Percentiles rank a stretch among this genome's conserved stretches.
phyloP scores from a whole-genome alignment of 768 basidiomycete species.

The Galerina marginata region DNA sequence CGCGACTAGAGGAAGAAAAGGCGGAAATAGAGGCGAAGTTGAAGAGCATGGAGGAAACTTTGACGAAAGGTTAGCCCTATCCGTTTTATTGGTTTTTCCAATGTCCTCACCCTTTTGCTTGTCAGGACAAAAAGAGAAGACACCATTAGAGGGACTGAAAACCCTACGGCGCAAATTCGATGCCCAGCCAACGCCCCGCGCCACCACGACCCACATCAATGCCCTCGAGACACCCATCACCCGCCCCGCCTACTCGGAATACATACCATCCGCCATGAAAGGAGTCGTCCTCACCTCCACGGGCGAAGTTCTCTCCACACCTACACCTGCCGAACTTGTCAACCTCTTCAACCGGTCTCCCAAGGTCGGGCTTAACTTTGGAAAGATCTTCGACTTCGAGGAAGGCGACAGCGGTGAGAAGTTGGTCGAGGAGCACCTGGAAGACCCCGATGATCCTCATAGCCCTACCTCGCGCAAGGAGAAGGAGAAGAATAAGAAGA shows the following conservation, averaged over 20 bases:
- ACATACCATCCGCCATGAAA: constrained; percentile 65
- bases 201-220: constrained; percentile 28
- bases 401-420: constrained; percentile 28
- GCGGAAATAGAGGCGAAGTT: constrained; percentile 56
- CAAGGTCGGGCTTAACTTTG: constrained; percentile 74
- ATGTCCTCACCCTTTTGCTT: not conserved
- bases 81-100: not conserved
- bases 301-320: constrained; percentile 75
- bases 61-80: constrained; percentile 22
- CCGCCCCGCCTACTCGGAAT: constrained; percentile 40
- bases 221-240: constrained; percentile 60
- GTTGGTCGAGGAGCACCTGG: constrained; percentile 28
- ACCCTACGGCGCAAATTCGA: constrained; percentile 46
- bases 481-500: constrained; percentile 36
- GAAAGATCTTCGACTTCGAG: constrained; percentile 78
- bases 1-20: constrained; percentile 49
- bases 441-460: constrained; percentile 44
- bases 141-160: constrained; percentile 78
- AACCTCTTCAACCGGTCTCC: constrained; percentile 74
- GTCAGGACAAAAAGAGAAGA: constrained; percentile 53
- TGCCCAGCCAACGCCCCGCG: constrained; percentile 33
- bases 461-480: constrained; percentile 54
- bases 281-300: constrained; percentile 82
- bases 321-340: constrained; percentile 67
- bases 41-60: constrained; percentile 45